phyloP scores from a whole-genome alignment of 495 filamentous ascomycete genomes.

The Jackrogersella multiformis region DNA sequence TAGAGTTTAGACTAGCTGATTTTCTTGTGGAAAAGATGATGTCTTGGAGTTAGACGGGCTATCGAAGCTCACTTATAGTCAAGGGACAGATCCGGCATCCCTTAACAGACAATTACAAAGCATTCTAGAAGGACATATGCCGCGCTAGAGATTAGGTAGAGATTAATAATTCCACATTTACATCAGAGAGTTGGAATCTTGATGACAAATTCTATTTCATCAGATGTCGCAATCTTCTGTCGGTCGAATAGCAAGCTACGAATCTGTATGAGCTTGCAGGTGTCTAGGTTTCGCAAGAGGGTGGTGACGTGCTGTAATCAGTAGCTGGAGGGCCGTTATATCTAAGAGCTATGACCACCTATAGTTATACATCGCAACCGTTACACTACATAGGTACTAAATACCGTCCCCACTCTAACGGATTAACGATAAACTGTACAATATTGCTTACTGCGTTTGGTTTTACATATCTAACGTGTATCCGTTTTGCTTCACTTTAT shows the following conservation, averaged over 20 bases:
- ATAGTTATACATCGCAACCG: neutral
- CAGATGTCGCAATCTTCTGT: constrained; percentile 38
- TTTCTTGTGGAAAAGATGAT: neutral
- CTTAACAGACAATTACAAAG: neutral
- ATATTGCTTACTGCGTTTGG: too few relatives aligned
- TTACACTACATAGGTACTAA: neutral
- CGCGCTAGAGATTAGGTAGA: constrained; percentile 25
- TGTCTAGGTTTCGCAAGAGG: constrained; percentile 8
- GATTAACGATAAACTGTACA: neutral
- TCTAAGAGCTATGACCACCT: constrained; percentile 15
- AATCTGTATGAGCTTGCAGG: constrained; percentile 6
- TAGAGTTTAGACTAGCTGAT: constrained; percentile 68
- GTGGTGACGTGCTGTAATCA: constrained; percentile 33
- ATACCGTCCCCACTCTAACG: neutral
- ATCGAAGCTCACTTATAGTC: constrained; percentile 18
- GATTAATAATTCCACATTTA: constrained; percentile 37
- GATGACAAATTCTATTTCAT: constrained; percentile 33
- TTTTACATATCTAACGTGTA: neutral
- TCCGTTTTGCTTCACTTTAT: neutral
- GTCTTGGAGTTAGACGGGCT: neutral
- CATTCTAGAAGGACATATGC: constrained; percentile 18
- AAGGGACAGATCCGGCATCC: neutral
- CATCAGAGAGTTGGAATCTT: constrained; percentile 18
- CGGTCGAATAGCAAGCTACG: constrained; percentile 26
- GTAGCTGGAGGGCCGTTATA: constrained; percentile 12